phyloP scores from a whole-genome alignment of 176 grass and related monocot genomes.

The Hordeum vulgare region DNA sequence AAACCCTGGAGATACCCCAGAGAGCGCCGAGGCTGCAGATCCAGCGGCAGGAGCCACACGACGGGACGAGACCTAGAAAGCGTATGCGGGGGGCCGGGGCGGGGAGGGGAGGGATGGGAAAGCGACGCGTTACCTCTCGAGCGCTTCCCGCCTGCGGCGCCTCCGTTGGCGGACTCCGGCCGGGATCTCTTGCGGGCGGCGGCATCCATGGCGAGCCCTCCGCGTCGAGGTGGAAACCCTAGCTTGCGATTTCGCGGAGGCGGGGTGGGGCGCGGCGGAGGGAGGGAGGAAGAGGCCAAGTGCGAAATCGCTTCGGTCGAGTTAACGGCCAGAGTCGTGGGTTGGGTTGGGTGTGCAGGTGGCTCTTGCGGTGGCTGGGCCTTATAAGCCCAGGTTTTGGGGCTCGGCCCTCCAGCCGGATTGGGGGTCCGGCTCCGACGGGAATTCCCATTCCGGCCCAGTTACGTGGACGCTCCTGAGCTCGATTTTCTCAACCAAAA shows the following conservation, averaged over 20 bases:
- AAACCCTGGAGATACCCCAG: not conserved
- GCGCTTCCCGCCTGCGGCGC: constrained; percentile 40
- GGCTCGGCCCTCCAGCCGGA: not conserved
- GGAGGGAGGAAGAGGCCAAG: not conserved
- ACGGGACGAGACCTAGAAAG: not conserved
- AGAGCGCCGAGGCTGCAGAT: not conserved
- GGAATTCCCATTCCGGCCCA: not conserved
- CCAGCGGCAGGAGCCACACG: not conserved
- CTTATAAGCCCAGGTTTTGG: not conserved
- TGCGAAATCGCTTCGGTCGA: constrained; percentile 1
- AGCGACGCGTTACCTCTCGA: constrained; percentile 32
- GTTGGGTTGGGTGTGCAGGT: not conserved
- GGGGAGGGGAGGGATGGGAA: not conserved
- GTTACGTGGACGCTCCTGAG: not conserved
- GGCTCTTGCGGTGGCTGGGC: not conserved
- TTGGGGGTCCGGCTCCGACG: not conserved
- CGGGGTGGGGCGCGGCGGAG: not conserved
- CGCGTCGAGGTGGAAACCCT: constrained; percentile 30
- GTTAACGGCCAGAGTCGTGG: not conserved
- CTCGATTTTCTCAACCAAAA: too few relatives aligned
- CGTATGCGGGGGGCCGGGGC: not conserved
- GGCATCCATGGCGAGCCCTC: constrained; percentile 42
- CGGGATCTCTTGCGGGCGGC: constrained; percentile 53
- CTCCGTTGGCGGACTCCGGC: constrained; percentile 32
- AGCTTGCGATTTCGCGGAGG: constrained; percentile 8